Evolutionary conservation across 352 stramenopile genomes (phyloP), one percentile per base, ranked within the genome.

Genomic region (Globisporangium solare): DNA sequence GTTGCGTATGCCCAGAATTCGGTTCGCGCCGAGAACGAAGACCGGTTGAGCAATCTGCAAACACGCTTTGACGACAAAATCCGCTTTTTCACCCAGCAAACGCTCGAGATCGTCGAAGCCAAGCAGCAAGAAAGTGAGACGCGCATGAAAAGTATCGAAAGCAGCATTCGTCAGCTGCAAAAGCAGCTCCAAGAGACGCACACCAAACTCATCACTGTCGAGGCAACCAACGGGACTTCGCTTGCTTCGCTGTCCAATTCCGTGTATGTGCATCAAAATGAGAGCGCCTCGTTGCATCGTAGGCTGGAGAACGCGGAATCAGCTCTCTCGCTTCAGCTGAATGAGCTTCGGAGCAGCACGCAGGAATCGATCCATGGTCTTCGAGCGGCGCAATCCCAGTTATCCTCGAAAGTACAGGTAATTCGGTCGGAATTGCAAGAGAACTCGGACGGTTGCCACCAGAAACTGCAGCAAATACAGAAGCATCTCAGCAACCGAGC

Each of bases 361-460:
- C 53, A 66, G 6, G 67, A 80, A 2, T 61, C 71, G 13, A 13
- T 82, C 3, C 39, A 66, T 15, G 49, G 42, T 6, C 37, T 80
- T n/a, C 59, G 64, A 2, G 61, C 63, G 2, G 43, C 47, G 0
- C 51, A 84, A 6, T 51, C 59, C 15, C 74, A 84, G 22, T 54
- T 80, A 35, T 61, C 70, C 2, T 42, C 70, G 22, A 82, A 79
- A 45, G 47, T 84, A 11, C 71, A 82, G 47, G 63, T 84, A 32
- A n/a, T 76, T 11, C 60, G 70, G 3, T 31, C 74, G 2, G 74
- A 85, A 50, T 47, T 79, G 6, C 70, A 78, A 37, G 67, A 76
- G 37, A 60, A 70, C 20, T 54, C 15, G 5, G 64, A 77, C 12
- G 61, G 64, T 12, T 55, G 55, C 4, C 53, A 72, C 27, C 65